phyloP scores from a whole-genome alignment of 768 basidiomycete genomes.

The Ramaria rubella region DNA sequence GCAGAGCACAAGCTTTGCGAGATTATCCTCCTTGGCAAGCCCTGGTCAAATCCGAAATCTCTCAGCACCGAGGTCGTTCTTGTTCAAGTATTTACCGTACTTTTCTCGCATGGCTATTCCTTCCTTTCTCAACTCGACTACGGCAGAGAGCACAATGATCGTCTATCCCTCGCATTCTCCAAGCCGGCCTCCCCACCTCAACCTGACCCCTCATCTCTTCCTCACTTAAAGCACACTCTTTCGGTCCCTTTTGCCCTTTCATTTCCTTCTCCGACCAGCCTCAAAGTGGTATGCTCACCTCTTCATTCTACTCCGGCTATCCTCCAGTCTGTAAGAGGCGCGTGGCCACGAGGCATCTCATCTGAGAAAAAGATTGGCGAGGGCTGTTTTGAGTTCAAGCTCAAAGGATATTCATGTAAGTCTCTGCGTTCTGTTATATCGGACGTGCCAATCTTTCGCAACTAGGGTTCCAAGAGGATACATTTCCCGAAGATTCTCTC shows the following conservation, averaged over 20 bases:
- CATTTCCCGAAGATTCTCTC: constrained; percentile 67
- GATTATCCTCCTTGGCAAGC: constrained; percentile 60
- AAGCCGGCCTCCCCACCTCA: constrained; percentile 37
- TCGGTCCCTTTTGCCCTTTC: constrained; percentile 62
- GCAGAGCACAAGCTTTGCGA: constrained; percentile 52
- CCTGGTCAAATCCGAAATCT: constrained; percentile 67
- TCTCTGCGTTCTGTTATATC: constrained; percentile 15
- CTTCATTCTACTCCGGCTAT: constrained; percentile 73
- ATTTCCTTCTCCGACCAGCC: constrained; percentile 56
- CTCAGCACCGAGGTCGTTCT: constrained; percentile 61
- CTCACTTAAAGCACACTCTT: no score
- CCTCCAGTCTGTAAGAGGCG: constrained; percentile 66
- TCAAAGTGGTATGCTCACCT: constrained; percentile 74
- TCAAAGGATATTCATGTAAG: constrained; percentile 76
- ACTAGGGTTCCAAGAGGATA: constrained; percentile 73
- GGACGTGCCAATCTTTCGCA: constrained; percentile 12
- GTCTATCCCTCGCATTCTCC: constrained; percentile 64
- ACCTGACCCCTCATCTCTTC: constrained; percentile 33
- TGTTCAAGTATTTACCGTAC: constrained; percentile 54
- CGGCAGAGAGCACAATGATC: constrained; percentile 69
- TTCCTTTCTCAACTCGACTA: constrained; percentile 70
- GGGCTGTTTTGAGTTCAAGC: constrained; percentile 65
- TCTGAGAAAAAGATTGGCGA: constrained; percentile 71
- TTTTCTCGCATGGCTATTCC: constrained; percentile 56
- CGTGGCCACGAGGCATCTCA: constrained; percentile 76